Evolutionary conservation across 495 filamentous ascomycete species (phyloP).

Genomic region (Penicillium turbatum): DNA sequence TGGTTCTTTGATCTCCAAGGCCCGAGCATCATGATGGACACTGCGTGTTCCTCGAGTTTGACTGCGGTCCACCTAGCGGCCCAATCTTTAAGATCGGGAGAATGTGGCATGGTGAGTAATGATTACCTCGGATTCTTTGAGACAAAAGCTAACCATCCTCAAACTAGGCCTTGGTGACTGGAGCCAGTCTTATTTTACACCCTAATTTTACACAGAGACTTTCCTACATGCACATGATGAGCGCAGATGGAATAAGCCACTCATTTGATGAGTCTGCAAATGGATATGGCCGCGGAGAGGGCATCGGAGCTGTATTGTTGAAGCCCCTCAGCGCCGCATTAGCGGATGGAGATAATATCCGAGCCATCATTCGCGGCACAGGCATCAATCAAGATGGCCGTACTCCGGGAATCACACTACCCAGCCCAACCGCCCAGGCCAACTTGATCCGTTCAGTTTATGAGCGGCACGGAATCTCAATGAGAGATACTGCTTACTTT

Average conservation of each 20-base stretch:
- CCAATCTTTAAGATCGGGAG: slow-evolving; percentile 35
- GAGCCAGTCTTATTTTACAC: slow-evolving; percentile 24
- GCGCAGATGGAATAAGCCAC: slow-evolving; percentile 24
- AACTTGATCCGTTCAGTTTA: slow-evolving; percentile 50
- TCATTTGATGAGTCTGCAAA: slow-evolving; percentile 29
- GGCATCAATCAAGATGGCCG: slow-evolving; percentile 30
- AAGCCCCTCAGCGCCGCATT: slow-evolving; percentile 35
- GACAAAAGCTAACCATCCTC: background rate
- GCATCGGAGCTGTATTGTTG: slow-evolving; percentile 31
- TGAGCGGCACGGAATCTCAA: slow-evolving; percentile 30
- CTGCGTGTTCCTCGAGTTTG: slow-evolving; percentile 42
- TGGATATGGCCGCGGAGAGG: slow-evolving; percentile 45
- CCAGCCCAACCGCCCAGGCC: slow-evolving; percentile 51
- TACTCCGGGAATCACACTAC: slow-evolving; percentile 51
- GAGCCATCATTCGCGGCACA: slow-evolving; percentile 40
- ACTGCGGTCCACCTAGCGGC: slow-evolving; percentile 36
- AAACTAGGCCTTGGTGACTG: slow-evolving; percentile 23
- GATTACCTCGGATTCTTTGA: background rate
- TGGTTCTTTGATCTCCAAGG: slow-evolving; percentile 42
- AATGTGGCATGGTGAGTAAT: slow-evolving; percentile 31
- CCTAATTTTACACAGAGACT: slow-evolving; percentile 27
- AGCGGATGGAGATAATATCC: slow-evolving; percentile 37
- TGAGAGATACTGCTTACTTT: slow-evolving; percentile 43
- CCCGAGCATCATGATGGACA: slow-evolving; percentile 39
- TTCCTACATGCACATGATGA: slow-evolving; percentile 26